Evolutionary conservation across 2,329 filamentous ascomycete genomes (phyloP).

Genomic region (Penicillium rolfsii): DNA sequence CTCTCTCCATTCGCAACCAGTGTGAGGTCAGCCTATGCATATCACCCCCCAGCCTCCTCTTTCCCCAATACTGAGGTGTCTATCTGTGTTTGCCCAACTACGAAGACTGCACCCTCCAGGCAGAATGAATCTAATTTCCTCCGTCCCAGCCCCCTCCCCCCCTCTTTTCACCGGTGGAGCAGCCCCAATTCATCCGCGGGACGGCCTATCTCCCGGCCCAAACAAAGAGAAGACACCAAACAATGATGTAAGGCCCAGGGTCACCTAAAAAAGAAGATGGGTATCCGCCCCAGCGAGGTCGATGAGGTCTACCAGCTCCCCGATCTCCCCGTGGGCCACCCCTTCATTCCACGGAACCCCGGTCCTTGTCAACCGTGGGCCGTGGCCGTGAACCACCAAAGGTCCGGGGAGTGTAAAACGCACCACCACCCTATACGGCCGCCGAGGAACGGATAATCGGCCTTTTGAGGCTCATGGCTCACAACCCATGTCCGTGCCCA

Average conservation of each 20-base stretch:
- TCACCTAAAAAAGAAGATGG: neutral
- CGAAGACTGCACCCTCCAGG: neutral
- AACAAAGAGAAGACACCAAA: neutral
- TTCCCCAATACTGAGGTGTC: neutral
- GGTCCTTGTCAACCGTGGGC: neutral
- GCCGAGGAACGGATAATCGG: slow-evolving; percentile 15
- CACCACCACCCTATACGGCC: neutral
- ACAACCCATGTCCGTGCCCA: neutral
- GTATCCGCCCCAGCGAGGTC: neutral
- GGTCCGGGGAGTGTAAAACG: neutral
- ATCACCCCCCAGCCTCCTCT: neutral
- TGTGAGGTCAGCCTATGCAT: neutral
- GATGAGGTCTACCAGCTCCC: slow-evolving; percentile 1
- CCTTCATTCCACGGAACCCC: neutral
- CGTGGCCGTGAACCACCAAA: neutral
- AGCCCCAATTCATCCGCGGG: neutral
- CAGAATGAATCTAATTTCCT: neutral
- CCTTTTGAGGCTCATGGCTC: slow-evolving; percentile 24
- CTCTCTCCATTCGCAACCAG: neutral
- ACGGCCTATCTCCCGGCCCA: neutral
- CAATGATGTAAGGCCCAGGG: neutral
- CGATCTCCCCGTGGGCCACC: slow-evolving; percentile 5
- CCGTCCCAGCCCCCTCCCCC: neutral
- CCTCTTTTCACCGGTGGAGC: slow-evolving; percentile 2
- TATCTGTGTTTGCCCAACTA: neutral